These are phyloP conservation scores for Rhinocladiella mackenziei DNA, from an alignment of 2,329 filamentous ascomycete genomes.

Conservation along the genomic window DNA sequence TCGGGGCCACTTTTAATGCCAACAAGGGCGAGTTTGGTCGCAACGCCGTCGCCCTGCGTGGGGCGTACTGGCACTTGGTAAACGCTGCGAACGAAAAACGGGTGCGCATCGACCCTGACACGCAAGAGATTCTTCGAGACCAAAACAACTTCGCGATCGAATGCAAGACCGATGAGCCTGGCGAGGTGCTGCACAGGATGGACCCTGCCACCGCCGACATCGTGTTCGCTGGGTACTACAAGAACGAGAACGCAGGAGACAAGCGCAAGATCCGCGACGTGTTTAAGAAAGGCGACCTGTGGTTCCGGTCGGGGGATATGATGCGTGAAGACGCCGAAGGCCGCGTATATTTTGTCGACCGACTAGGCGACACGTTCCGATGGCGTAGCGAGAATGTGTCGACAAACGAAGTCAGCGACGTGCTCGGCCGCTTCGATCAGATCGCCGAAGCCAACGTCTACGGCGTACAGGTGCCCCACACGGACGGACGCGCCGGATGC, in stretches of 20 bases:
- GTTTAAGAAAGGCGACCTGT: constrained; percentile 72
- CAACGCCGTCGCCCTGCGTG: constrained; percentile 67
- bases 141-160: constrained; percentile 64
- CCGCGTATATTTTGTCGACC: constrained; percentile 71
- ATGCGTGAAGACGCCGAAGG: constrained; percentile 68
- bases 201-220: constrained; percentile 42
- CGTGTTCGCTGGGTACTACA: constrained; percentile 78
- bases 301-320: constrained; percentile 78
- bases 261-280: constrained; percentile 72
- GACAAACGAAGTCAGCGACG: constrained; percentile 73
- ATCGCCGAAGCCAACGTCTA: constrained; percentile 82
- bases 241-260: constrained; percentile 65
- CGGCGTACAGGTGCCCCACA: constrained; percentile 71
- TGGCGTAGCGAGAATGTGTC: constrained; percentile 77
- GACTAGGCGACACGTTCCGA: constrained; percentile 53
- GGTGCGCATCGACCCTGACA: constrained; percentile 64
- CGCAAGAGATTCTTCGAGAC: constrained; percentile 63
- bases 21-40: constrained; percentile 60
- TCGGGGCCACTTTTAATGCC: constrained; percentile 59
- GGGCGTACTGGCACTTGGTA: constrained; percentile 53
- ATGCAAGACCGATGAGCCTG: constrained; percentile 61
- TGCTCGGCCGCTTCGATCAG: constrained; percentile 61
- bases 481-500: constrained; percentile 80
- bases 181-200: constrained; percentile 67
- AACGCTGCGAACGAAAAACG: constrained; percentile 58